Percentiles rank a stretch among this genome's conserved stretches.
Evolutionary conservation across 441 rosid species (phyloP).

Genomic region (Viola pubescens): DNA sequence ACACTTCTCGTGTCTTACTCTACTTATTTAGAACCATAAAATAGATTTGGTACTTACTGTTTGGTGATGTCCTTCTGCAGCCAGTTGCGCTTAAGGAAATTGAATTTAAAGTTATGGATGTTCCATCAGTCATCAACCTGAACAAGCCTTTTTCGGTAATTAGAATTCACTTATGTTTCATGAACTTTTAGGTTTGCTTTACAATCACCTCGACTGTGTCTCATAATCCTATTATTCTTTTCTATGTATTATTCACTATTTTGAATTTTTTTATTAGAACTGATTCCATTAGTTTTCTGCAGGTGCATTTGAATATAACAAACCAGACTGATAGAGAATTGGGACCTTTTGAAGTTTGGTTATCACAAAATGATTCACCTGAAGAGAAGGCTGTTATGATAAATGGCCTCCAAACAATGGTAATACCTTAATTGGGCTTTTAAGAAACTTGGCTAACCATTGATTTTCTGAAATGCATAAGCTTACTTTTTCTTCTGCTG

Average conservation of each 20-base stretch:
- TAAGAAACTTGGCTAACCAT: background rate
- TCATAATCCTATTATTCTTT: slow-evolving; percentile 7
- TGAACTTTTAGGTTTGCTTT: background rate
- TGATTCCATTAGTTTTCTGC: slow-evolving; percentile 21
- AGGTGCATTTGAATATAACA: slow-evolving; percentile 67
- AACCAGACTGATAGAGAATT: slow-evolving; percentile 66
- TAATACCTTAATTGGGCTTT: slow-evolving; percentile 18
- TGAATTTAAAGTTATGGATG: slow-evolving; percentile 53
- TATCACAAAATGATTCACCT: slow-evolving; percentile 48
- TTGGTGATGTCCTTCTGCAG: slow-evolving; percentile 32
- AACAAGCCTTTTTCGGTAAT: slow-evolving; percentile 71
- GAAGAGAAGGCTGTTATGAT: slow-evolving; percentile 62
- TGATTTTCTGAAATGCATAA: background rate
- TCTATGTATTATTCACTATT: background rate
- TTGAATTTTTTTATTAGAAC: background rate
- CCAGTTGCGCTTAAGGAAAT: slow-evolving; percentile 63
- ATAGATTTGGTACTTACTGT: slow-evolving; percentile 10
- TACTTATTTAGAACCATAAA: background rate
- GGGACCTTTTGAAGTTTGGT: slow-evolving; percentile 79
- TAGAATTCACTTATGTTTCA: slow-evolving; percentile 11
- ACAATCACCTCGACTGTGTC: slow-evolving; percentile 4
- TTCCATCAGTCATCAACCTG: slow-evolving; percentile 57
- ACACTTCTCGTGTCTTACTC: slow-evolving; percentile 3
- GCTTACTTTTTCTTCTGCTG: slow-evolving; percentile 11
- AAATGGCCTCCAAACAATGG: slow-evolving; percentile 79